Evolutionary conservation across 345 rosid species (phyloP).

Genomic region (Salix suchowensis): DNA sequence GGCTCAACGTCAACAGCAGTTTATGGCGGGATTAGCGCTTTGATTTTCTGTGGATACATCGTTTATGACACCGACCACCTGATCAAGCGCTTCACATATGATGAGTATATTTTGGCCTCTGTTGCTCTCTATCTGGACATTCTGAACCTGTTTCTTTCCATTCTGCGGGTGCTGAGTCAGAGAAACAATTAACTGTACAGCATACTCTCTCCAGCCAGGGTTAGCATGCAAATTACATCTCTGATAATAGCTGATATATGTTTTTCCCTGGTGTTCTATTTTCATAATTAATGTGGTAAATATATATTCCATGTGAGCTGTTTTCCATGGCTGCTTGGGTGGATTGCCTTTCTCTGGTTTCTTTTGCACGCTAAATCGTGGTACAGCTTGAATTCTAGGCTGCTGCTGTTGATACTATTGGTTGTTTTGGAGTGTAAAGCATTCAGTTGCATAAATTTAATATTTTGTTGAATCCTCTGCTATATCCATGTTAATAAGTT

Average conservation of each 20-base stretch:
- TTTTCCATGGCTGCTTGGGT: background rate
- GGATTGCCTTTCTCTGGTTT: background rate
- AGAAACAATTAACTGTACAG: slow-evolving; percentile 43
- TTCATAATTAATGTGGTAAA: slow-evolving; percentile 6
- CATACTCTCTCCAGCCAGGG: background rate
- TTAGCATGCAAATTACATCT: background rate
- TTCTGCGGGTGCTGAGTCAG: slow-evolving; percentile 69
- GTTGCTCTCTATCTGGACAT: slow-evolving; percentile 82
- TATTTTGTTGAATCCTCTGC: background rate
- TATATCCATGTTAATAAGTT: background rate
- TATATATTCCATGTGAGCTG: background rate
- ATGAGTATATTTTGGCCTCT: slow-evolving; percentile 88
- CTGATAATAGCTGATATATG: background rate
- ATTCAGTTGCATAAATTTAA: background rate
- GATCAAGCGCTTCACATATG: slow-evolving; percentile 91
- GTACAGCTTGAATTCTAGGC: background rate
- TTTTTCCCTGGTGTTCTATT: background rate
- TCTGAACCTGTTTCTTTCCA: slow-evolving; percentile 82
- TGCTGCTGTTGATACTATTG: background rate
- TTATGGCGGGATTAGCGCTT: slow-evolving; percentile 74
- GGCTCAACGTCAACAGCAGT: slow-evolving; percentile 74
- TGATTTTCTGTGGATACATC: slow-evolving; percentile 86
- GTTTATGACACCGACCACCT: slow-evolving; percentile 84
- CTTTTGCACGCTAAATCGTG: background rate
- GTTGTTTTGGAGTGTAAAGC: background rate